phyloP scores from a whole-genome alignment of 73 alveolate species.

The Tetrahymena borealis region DNA sequence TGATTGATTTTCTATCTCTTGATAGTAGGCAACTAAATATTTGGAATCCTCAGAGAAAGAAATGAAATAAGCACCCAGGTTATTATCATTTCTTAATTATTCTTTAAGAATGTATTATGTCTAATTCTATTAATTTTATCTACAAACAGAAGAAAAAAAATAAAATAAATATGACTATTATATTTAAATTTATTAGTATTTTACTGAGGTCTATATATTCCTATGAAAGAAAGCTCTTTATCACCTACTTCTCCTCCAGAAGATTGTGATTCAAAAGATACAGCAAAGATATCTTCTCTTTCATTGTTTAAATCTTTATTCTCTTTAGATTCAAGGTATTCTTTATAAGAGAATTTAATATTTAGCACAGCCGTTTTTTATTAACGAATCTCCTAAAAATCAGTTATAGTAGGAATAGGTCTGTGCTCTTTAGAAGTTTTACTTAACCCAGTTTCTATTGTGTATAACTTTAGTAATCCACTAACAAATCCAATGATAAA shows the following conservation, averaged over 20 bases:
- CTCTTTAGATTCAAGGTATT: background rate
- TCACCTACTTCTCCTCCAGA: background rate
- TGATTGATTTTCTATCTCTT: background rate
- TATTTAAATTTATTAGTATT: background rate
- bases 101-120: background rate
- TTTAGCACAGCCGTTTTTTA: conserved; percentile 26
- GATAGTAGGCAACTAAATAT: background rate
- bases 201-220: background rate
- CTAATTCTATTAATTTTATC: background rate
- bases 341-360: conserved; percentile 24
- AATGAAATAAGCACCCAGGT: background rate
- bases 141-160: too few species aligned
- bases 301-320: background rate
- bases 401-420: background rate
- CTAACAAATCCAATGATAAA: conserved; percentile 78
- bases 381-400: background rate
- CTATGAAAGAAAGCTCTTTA: background rate
- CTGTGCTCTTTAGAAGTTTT: background rate
- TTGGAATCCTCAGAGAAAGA: background rate
- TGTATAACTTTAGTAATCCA: conserved; percentile 27
- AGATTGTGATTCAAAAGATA: conserved; percentile 27
- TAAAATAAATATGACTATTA: too few species aligned
- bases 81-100: background rate
- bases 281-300: conserved; percentile 30
- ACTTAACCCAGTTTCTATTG: background rate